These are phyloP conservation scores for Ceratocystiopsis sp. DNA, from an alignment of 2,329 filamentous ascomycete genomes.

Conservation along the genomic window DNA sequence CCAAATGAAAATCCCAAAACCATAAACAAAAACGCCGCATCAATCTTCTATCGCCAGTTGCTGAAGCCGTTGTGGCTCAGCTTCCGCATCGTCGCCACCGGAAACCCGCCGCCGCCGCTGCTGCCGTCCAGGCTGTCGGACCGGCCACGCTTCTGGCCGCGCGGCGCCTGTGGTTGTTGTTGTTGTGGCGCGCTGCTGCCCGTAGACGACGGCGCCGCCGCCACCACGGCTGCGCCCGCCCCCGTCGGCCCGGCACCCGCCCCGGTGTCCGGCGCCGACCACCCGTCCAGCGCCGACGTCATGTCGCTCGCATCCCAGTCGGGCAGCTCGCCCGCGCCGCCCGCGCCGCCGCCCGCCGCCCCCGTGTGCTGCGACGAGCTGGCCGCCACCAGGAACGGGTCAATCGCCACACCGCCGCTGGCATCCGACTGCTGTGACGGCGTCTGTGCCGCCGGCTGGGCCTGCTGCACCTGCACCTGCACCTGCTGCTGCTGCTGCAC, in stretches of 20 bases:
- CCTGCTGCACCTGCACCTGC: too few species aligned
- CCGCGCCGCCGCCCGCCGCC: background rate
- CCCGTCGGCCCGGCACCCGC: background rate
- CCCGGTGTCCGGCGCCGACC: background rate
- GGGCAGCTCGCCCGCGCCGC: slow-evolving; percentile 5
- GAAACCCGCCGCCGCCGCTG: slow-evolving; percentile 7
- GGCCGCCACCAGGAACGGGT: slow-evolving; percentile 13
- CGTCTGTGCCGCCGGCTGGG: too few species aligned
- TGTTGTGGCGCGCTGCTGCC: background rate
- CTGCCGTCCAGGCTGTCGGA: slow-evolving; percentile 15
- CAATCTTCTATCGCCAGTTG: slow-evolving; percentile 7
- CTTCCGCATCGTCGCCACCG: slow-evolving; percentile 9
- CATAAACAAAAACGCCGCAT: background rate
- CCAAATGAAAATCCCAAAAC: background rate
- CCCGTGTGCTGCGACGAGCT: too few species aligned
- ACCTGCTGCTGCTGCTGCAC: background rate
- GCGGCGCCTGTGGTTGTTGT: background rate
- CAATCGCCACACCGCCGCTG: slow-evolving; percentile 2
- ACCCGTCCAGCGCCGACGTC: slow-evolving; percentile 7
- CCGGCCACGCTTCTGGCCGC: slow-evolving; percentile 17
- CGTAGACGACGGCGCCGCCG: background rate
- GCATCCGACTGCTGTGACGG: too few species aligned
- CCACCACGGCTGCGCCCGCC: slow-evolving; percentile 2
- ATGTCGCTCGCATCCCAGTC: slow-evolving; percentile 11
- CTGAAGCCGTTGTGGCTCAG: slow-evolving; percentile 9